These are phyloP conservation scores for Daldinia bambusicola DNA, from an alignment of 495 filamentous ascomycete species.

Conservation along the genomic window DNA sequence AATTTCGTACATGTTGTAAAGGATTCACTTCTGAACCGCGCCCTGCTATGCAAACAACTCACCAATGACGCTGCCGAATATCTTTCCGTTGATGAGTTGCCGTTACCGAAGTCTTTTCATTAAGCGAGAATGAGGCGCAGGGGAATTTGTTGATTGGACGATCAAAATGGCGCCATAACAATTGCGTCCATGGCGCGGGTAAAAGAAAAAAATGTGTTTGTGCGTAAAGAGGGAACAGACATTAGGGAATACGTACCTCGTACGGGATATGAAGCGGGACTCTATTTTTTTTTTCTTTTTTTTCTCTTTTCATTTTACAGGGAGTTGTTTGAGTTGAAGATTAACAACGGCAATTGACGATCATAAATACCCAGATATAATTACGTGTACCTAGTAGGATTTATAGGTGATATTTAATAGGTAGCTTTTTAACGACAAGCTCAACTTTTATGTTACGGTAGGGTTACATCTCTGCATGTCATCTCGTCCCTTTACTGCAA, in stretches of 20 bases:
- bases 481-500: slow-evolving; percentile 30
- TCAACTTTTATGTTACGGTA: background rate
- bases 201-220: background rate
- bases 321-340: background rate
- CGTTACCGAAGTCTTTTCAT: slow-evolving; percentile 2
- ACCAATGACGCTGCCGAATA: slow-evolving; percentile 13
- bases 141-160: slow-evolving; percentile 1
- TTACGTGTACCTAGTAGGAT: too few species aligned
- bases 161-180: slow-evolving; percentile 3
- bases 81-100: slow-evolving; percentile 6
- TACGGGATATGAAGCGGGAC: background rate
- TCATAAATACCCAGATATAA: background rate
- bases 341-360: background rate
- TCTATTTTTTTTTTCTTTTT: background rate
- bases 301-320: background rate
- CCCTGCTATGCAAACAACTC: background rate
- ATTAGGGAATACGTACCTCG: background rate
- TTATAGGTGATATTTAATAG: background rate
- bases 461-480: slow-evolving; percentile 35
- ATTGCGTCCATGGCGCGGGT: slow-evolving; percentile 2
- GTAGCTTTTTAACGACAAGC: background rate
- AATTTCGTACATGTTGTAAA: slow-evolving; percentile 1
- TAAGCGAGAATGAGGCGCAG: slow-evolving; percentile 9
- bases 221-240: slow-evolving; percentile 4
- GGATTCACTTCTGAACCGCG: background rate